These are phyloP conservation scores for Cercospora sp. DNA, from an alignment of 2,329 filamentous ascomycete species.

Conservation along the genomic window DNA sequence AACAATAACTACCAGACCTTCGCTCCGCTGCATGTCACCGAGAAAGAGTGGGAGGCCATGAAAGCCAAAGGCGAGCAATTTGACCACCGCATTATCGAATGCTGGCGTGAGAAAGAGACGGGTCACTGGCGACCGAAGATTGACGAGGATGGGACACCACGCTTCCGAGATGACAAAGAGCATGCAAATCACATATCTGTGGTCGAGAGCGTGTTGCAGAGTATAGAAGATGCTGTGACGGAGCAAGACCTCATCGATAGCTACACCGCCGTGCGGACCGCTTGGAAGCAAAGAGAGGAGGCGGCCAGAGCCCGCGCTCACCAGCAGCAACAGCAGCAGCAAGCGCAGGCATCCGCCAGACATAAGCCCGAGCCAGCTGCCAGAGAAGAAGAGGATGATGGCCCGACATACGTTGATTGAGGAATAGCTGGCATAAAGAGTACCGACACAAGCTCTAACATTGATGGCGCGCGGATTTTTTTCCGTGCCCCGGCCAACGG, in stretches of 20 bases:
- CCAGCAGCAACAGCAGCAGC: constrained; percentile 22
- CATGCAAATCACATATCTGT: constrained; percentile 87
- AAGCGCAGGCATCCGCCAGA: constrained; percentile 19
- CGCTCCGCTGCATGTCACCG: constrained; percentile 66
- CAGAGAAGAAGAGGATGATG: constrained; percentile 27
- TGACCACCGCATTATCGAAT: constrained; percentile 88
- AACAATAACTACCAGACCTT: constrained; percentile 60
- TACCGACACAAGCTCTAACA: background rate
- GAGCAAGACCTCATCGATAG: constrained; percentile 74
- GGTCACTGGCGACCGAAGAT: constrained; percentile 73
- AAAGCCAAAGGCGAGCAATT: constrained; percentile 73
- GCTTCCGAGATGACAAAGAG: constrained; percentile 88
- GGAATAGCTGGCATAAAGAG: background rate
- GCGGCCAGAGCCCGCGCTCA: constrained; percentile 21
- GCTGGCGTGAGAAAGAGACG: constrained; percentile 68
- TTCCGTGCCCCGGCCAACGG: no score
- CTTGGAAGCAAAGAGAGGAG: constrained; percentile 67
- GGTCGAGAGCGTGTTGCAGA: constrained; percentile 82
- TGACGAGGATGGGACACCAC: constrained; percentile 56
- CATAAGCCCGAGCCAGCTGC: background rate
- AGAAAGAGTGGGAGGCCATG: constrained; percentile 78
- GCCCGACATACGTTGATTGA: constrained; percentile 29
- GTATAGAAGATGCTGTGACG: constrained; percentile 81
- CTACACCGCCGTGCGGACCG: constrained; percentile 70
- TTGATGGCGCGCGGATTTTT: background rate